Percentiles rank a stretch among this genome's conserved stretches.
phyloP scores from a whole-genome alignment of 2,329 filamentous ascomycete species.

The Didymella segeticola region DNA sequence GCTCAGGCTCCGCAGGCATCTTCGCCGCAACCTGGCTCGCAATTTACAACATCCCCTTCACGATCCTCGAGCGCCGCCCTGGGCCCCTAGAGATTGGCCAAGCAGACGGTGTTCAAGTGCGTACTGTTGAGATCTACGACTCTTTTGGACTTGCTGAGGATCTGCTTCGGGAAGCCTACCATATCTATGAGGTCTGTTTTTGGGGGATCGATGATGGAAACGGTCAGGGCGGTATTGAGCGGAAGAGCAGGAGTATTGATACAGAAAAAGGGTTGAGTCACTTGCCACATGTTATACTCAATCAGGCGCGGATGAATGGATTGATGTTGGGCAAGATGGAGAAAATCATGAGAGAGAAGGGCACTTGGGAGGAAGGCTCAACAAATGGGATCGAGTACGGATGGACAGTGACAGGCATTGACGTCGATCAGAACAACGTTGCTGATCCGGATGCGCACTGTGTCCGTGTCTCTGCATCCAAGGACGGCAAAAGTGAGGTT shows the following conservation, averaged over 20 bases:
- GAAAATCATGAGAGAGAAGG: slow-evolving; percentile 35
- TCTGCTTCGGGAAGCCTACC: slow-evolving; percentile 69
- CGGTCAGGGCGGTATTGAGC: slow-evolving; percentile 50
- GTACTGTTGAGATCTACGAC: slow-evolving; percentile 76
- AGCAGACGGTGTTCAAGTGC: slow-evolving; percentile 70
- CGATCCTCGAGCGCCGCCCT: slow-evolving; percentile 63
- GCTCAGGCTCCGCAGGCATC: slow-evolving; percentile 68
- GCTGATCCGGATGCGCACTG: slow-evolving; percentile 40
- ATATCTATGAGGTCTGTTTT: slow-evolving; percentile 68
- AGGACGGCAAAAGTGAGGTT: slow-evolving; percentile 35
- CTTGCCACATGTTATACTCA: slow-evolving; percentile 72
- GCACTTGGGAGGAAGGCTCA: slow-evolving; percentile 31
- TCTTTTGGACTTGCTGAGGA: slow-evolving; percentile 70
- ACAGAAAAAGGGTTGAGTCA: slow-evolving; percentile 66
- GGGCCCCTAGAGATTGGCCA: slow-evolving; percentile 65
- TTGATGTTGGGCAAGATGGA: slow-evolving; percentile 63
- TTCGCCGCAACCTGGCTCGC: slow-evolving; percentile 68
- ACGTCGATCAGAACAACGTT: slow-evolving; percentile 55
- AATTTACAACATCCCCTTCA: slow-evolving; percentile 62
- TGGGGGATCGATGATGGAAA: slow-evolving; percentile 47
- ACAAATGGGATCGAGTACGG: slow-evolving; percentile 61
- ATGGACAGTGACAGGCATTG: slow-evolving; percentile 57
- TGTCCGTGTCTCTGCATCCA: slow-evolving; percentile 43
- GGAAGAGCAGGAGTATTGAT: slow-evolving; percentile 57
- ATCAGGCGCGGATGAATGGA: slow-evolving; percentile 73